Evolutionary conservation across 768 basidiomycete species (phyloP).

Genomic region (Leccinellum luteum): DNA sequence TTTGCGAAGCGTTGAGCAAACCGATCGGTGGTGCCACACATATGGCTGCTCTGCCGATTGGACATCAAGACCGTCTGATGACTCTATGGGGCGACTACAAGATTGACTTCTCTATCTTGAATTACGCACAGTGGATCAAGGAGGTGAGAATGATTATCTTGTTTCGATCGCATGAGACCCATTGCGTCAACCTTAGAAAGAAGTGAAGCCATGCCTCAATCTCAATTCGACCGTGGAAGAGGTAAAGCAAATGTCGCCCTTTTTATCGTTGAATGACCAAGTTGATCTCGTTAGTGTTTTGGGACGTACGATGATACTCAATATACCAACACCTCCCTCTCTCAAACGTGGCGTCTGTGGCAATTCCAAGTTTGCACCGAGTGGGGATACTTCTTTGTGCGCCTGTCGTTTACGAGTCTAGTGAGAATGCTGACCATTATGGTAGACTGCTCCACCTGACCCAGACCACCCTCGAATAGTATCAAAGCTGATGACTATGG

Average conservation of each 20-base stretch:
- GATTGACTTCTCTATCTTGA: slow-evolving; percentile 59
- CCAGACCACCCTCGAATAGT: slow-evolving; percentile 70
- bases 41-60: slow-evolving; percentile 43
- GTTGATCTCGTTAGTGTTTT: slow-evolving; percentile 60
- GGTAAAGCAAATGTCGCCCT: slow-evolving; percentile 31
- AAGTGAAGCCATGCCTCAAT: slow-evolving; percentile 57
- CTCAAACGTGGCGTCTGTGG: slow-evolving; percentile 86
- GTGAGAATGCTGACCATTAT: not conserved
- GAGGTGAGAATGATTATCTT: slow-evolving; percentile 39
- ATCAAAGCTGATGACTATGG: slow-evolving; percentile 70
- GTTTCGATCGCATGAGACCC: not conserved
- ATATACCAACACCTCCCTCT: slow-evolving; percentile 58
- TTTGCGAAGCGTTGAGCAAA: slow-evolving; percentile 57
- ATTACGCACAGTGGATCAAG: slow-evolving; percentile 78
- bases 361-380: slow-evolving; percentile 89
- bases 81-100: slow-evolving; percentile 43
- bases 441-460: slow-evolving; percentile 72
- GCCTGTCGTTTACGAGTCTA: slow-evolving; percentile 16
- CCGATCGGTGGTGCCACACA: slow-evolving; percentile 35
- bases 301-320: slow-evolving; percentile 72
- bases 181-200: slow-evolving; percentile 36
- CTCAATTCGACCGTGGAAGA: slow-evolving; percentile 44
- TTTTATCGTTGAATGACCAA: not conserved
- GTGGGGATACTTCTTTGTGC: slow-evolving; percentile 91
- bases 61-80: slow-evolving; percentile 47